Evolutionary conservation across 1,139 yeast species (phyloP), one percentile per base, ranked within the genome.

Genomic region (Geotrichum europaeum): DNA sequence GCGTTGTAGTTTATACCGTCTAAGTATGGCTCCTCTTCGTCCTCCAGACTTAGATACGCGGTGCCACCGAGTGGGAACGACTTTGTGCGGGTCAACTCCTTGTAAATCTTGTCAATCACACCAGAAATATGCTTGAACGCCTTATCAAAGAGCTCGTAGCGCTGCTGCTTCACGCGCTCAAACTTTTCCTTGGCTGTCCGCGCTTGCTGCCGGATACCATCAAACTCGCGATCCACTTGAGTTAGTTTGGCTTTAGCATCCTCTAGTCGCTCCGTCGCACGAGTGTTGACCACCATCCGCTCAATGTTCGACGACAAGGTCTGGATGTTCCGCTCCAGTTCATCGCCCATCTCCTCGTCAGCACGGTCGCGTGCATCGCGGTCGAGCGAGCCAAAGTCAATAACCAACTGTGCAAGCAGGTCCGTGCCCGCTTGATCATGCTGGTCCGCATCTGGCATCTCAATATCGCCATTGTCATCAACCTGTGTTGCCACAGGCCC

Each of bases 1-100:
- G 97, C 97, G 72, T 91, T 96, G 69, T 90, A 95, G 67, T 85
- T 87, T 58, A 91, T 81, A 1, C 98, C 99, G 0, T 85, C 84
- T 51, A 82, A 75, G 69, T 86, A 95, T 2, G 72, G 97, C 67
- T 89, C 96, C 61, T 90, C 97, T 64, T 87, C 95, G 69, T 90
- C 94, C 68, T 90, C 97, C 51, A 91, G 75, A 0, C 94, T 87
- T 64, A 94, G 78, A 64, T 89, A 87, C 0, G 99, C 99, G 15
- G 96, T 87, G 0, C 99, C 99, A 55, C 98, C 98, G 43, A 67
- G 62, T 1, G 74, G 87, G 18, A 89, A 84, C 0, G 85, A 80
- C 10, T 79, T 74, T 53, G 78, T 76, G 66, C 82, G 84, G 0
- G 98, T 94, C 62, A 92, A 78, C 66, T 92, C 97, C 69, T 92